Evolutionary conservation across 2,329 filamentous ascomycete species (phyloP).

Genomic region (Beauveria scarabaeidicola): DNA sequence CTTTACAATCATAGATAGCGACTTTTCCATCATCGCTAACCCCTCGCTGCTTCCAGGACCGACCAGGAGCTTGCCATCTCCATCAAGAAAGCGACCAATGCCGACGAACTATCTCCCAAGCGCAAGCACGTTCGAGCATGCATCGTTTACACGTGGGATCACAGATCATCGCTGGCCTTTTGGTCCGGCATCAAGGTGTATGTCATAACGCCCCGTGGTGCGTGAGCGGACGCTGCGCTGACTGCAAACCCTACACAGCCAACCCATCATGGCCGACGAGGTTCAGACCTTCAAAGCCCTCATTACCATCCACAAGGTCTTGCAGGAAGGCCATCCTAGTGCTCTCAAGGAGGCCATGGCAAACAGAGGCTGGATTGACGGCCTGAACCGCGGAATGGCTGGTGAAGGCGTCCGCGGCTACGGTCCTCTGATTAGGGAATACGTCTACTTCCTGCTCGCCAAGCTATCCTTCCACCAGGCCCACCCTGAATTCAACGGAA

Average conservation of each 20-base stretch:
- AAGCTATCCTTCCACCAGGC: constrained; percentile 96
- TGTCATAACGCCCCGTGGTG: constrained; percentile 27
- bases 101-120: constrained; percentile 60
- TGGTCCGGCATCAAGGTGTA: constrained; percentile 99
- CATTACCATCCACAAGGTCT: constrained; percentile 93
- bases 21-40: background rate
- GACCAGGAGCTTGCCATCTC: constrained; percentile 62
- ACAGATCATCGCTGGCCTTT: constrained; percentile 90
- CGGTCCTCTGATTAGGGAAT: constrained; percentile 87
- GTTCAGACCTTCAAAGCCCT: constrained; percentile 98
- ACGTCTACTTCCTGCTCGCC: constrained; percentile 88
- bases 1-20: no score
- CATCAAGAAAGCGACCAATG: constrained; percentile 61
- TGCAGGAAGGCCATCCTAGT: constrained; percentile 90
- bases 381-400: constrained; percentile 71
- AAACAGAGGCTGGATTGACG: constrained; percentile 87
- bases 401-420: constrained; percentile 87
- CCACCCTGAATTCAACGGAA: constrained; percentile 96
- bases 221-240: background rate
- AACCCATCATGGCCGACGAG: constrained; percentile 97
- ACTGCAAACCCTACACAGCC: constrained; percentile 40
- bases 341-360: constrained; percentile 82
- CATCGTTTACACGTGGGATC: constrained; percentile 99
- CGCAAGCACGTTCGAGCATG: constrained; percentile 94
- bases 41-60: constrained; percentile 37